Conservation (phyloP, 495 filamentous ascomycete genomes). For the Darksidea phi region DNA sequence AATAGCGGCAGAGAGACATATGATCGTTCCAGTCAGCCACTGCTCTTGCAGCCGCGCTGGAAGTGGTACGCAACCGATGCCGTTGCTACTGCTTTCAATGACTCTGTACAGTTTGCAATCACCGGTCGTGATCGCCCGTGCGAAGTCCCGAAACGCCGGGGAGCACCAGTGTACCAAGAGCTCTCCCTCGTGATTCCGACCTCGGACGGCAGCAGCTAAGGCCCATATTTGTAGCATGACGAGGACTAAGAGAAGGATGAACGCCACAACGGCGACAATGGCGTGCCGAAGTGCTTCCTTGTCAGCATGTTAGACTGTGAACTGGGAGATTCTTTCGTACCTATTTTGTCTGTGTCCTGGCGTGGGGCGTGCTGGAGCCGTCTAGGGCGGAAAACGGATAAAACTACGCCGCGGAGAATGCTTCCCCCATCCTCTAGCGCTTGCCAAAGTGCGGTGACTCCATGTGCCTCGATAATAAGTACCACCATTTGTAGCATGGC, state of each 20-base stretch:
- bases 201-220: background rate
- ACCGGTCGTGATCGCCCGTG: slow-evolving; percentile 4
- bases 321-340: too few species aligned
- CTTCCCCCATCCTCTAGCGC: too few species aligned
- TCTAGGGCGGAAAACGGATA: too few species aligned
- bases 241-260: slow-evolving; percentile 1
- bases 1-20: slow-evolving; percentile 1
- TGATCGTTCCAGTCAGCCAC: slow-evolving; percentile 8
- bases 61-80: slow-evolving; percentile 8
- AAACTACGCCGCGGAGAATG: too few species aligned
- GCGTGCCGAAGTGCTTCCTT: too few species aligned
- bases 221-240: slow-evolving; percentile 3
- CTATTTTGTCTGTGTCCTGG: too few species aligned
- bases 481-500: too few species aligned
- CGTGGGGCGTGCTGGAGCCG: too few species aligned
- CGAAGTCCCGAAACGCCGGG: slow-evolving; percentile 11
- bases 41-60: background rate
- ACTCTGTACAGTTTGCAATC: slow-evolving; percentile 4
- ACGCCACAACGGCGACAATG: slow-evolving; percentile 8
- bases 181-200: background rate
- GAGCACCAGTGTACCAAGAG: slow-evolving; percentile 5
- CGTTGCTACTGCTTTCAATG: slow-evolving; percentile 10
- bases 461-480: too few species aligned
- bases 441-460: too few species aligned
- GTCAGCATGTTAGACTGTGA: too few species aligned